Evolutionary conservation across 805 yeast genomes (phyloP), one percentile per base, ranked within the genome.

Genomic region (Henningerozyma blattae): DNA sequence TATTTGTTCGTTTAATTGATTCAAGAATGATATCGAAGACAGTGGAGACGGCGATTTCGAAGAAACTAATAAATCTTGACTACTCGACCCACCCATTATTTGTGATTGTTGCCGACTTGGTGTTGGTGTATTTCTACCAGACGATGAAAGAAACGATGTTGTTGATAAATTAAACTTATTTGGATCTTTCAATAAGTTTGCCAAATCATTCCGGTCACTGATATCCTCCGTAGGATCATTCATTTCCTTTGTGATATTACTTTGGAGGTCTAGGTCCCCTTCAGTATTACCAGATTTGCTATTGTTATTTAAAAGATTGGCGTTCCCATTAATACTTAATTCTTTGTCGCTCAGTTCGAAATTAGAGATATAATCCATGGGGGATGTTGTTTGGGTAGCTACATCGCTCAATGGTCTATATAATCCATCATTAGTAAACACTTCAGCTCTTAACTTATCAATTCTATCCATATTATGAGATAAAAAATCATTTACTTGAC

Each of bases 321-420:
- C 30, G 14, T 22, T 30, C 15, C 30, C 33, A 12, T 16, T 34
- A 14, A 42, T 44, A 13, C 43, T 47, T 9, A 27, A 14, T 13
- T 46, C 52, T 30, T 34, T 30, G n/a, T 48, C 58, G 34, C 55
- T 52, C 28, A 53, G 34, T 15, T 42, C 49, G 26, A 53, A 53
- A 32, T 53, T 53, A 3, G 58, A 50, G 15, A 41, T 36, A 3
- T 54, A 47, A 3, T 50, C 54, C n/a, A 32, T 26, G 25, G 22
- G 31, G 12, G 34, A 31, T 8, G 38, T 31, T 22, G 19, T 31
- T 14, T 31, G 33, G 5, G 33, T 36, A 2, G 32, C 30, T 15
- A 20, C 18, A 33, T 32, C 31, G 14, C 32, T 28, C 4, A 26
- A 27, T 17, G 37, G 34, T 27, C 18, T 27, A 17, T 22, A 30